Conservation (phyloP, 2,329 filamentous ascomycete genomes). For the Metarhizium sp. region DNA sequence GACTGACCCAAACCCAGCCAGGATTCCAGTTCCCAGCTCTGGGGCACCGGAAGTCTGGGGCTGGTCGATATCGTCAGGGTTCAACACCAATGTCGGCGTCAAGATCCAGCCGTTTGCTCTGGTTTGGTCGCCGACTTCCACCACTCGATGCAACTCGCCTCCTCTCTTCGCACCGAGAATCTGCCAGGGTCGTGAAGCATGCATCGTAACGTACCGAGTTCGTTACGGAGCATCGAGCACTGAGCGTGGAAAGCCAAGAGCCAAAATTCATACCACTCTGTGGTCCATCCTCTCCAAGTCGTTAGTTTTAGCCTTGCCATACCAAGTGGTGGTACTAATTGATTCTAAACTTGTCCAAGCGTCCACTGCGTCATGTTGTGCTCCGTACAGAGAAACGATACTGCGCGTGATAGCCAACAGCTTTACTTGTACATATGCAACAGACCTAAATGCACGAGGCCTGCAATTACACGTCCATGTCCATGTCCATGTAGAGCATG, state of each 20-base stretch:
- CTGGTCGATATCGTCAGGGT: not conserved
- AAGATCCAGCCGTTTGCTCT: not conserved
- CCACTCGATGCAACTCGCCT: not conserved
- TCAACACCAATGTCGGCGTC: not conserved
- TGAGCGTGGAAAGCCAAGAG: not conserved
- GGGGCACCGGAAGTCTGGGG: slow-evolving; percentile 1
- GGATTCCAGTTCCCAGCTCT: slow-evolving; percentile 1
- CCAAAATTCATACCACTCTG: not conserved
- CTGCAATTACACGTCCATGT: not conserved
- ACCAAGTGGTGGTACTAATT: no score
- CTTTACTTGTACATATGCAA: no score
- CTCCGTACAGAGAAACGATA: no score
- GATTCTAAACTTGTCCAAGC: no score
- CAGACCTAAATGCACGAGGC: not conserved
- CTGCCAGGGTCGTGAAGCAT: no score
- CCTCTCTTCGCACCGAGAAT: no score
- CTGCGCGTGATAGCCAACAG: no score
- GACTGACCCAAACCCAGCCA: not conserved
- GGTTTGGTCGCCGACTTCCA: not conserved
- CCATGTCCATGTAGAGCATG: not conserved
- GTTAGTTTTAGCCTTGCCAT: no score
- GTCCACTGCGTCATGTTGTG: no score
- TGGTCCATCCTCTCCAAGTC: not conserved
- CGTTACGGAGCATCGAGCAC: not conserved
- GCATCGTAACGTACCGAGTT: no score